These are phyloP conservation scores for Capniomyces stellatus DNA, from an alignment of 371 early-diverging fungal genomes.

Conservation along the genomic window DNA sequence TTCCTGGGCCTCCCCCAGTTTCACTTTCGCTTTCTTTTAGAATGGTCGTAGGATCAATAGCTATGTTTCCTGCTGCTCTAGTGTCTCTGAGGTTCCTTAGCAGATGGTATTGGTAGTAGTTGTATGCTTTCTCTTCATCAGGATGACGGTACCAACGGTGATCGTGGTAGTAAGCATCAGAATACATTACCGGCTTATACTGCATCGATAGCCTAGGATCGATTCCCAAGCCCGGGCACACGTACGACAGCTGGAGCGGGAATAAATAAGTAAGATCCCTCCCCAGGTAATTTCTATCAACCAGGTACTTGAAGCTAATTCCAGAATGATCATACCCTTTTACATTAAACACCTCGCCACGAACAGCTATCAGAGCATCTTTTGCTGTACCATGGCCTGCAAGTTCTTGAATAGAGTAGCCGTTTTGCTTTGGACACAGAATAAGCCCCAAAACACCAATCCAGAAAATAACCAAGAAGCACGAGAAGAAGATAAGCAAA, in stretches of 20 bases:
- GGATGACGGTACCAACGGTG: slow-evolving; percentile 28
- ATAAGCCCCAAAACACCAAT: slow-evolving; percentile 69
- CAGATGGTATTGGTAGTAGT: slow-evolving; percentile 48
- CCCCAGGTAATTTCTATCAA: slow-evolving; percentile 21
- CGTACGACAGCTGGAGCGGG: slow-evolving; percentile 51
- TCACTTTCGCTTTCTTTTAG: slow-evolving; percentile 18
- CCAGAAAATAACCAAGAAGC: slow-evolving; percentile 67
- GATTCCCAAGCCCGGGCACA: slow-evolving; percentile 27
- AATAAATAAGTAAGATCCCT: slow-evolving; percentile 29
- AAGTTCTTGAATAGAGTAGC: slow-evolving; percentile 39
- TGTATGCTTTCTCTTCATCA: slow-evolving; percentile 13
- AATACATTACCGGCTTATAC: slow-evolving; percentile 16
- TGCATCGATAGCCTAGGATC: slow-evolving; percentile 25
- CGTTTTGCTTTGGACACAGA: slow-evolving; percentile 72
- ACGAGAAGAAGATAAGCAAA: slow-evolving; percentile 61
- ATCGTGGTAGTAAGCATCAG: slow-evolving; percentile 32
- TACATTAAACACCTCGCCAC: slow-evolving; percentile 58
- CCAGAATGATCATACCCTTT: slow-evolving; percentile 32
- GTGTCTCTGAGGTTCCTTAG: slow-evolving; percentile 35
- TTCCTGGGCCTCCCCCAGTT: slow-evolving; percentile 16
- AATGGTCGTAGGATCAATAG: slow-evolving; percentile 20
- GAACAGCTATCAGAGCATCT: slow-evolving; percentile 39
- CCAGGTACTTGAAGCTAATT: slow-evolving; percentile 31
- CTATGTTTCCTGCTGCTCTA: slow-evolving; percentile 53
- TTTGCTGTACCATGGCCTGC: slow-evolving; percentile 22